Base-by-base conservation (phyloP, 2,329 filamentous ascomycete genomes). In the Trichoderma simmonsii region DNA sequence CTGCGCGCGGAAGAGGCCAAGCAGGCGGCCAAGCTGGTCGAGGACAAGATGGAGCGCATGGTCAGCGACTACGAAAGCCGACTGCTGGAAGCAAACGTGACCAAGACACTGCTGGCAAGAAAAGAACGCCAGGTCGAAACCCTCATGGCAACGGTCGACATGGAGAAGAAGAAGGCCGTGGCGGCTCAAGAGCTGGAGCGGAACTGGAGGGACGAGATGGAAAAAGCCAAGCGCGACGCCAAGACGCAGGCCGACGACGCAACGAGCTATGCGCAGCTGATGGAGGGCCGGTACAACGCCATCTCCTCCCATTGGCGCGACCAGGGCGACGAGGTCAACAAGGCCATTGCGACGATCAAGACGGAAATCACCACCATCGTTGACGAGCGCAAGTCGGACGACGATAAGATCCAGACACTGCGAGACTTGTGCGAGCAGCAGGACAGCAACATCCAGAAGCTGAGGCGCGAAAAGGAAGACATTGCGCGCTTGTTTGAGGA, bases 91-190 rank as follows among this genome's bases (percentile, higher is more conserved):
- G 90, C 90, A 71, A 90, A 88, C 76, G 89, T 93, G 70, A 93
- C 92, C 75, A 91, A 91, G 79, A 89, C 90, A 15, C 83, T 93
- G 8, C 85, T 95, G 32, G 88, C 90, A 71, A 86, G 92, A 71
- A 92, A 93, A 77, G 92, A 94, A 77, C 87, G 92, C 14, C 92
- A 93, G 79, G 88, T 94, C 56, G 90, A 92, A 74, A 88, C 90
- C 59, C 80, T 94, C 72, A 90, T 90, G 76, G 84, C 86, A 9
- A 85, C 89, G 21, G 84, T 94, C 32, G 90, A 92, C 54, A 80
- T 85, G 2, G 92, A 94, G 81, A 87, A 88, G 78, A 86, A 87
- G 75, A 87, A 89, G 74, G 85, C 91, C 3, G 82, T 85, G 26
- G 85, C 86, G 24, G 90, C 91, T 6, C 85, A 88, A 73, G 85